Conservation (phyloP, 73 alveolate genomes). For the Paramecium primaurelia region DNA sequence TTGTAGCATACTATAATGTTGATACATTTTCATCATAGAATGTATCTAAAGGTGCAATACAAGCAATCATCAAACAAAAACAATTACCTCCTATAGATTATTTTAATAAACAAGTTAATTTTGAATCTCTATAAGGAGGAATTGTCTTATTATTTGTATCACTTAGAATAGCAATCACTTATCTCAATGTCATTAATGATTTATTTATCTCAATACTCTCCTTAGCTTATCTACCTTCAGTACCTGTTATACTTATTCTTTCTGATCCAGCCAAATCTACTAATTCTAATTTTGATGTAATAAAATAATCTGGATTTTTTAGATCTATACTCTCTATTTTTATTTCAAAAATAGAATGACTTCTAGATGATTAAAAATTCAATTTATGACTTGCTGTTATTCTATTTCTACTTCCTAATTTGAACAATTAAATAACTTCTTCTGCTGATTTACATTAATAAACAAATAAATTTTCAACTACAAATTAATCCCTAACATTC, state of each 20-base stretch:
- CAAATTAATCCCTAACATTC: slow-evolving; percentile 77
- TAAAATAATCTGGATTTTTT: slow-evolving; percentile 74
- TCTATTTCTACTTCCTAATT: slow-evolving; percentile 86
- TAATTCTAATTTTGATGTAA: slow-evolving; percentile 82
- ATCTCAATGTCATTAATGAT: slow-evolving; percentile 90
- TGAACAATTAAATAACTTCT: slow-evolving; percentile 75
- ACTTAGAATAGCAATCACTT: slow-evolving; percentile 90
- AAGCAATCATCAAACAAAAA: slow-evolving; percentile 94
- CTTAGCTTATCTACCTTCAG: slow-evolving; percentile 84
- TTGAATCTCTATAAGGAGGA: slow-evolving; percentile 96
- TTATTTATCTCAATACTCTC: slow-evolving; percentile 96
- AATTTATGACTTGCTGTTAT: slow-evolving; percentile 92
- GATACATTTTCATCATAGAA: slow-evolving; percentile 92
- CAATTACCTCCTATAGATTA: slow-evolving; percentile 96
- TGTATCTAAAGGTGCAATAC: slow-evolving; percentile 87
- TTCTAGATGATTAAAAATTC: slow-evolving; percentile 87
- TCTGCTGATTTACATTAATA: slow-evolving; percentile 71
- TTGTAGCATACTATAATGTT: slow-evolving; percentile 94
- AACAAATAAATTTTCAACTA: slow-evolving; percentile 82
- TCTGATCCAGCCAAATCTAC: slow-evolving; percentile 99
- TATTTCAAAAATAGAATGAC: slow-evolving; percentile 92
- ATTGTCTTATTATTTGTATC: slow-evolving; percentile 76
- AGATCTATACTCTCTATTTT: slow-evolving; percentile 79
- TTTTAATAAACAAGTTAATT: slow-evolving; percentile 91
- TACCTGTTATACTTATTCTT: slow-evolving; percentile 85